Base-by-base conservation (phyloP, 345 rosid species). In the Populus davidiana region DNA sequence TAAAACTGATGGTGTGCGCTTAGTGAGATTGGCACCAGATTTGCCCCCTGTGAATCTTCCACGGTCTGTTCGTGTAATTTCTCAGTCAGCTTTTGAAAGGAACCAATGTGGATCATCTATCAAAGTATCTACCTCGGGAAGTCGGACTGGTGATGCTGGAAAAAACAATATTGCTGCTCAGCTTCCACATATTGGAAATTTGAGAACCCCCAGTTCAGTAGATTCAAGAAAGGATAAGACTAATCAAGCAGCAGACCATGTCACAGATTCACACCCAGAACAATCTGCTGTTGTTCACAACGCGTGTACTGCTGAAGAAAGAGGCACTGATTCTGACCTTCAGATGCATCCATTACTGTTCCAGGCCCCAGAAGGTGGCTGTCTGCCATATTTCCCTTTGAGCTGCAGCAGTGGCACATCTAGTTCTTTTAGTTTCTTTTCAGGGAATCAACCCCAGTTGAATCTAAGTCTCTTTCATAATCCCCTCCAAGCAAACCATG, bases 41-140 rank as follows among this genome's bases (percentile, higher is more conserved):
- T 82, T 96, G 78, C 98, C 99, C 63, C 94, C 94, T 4, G 91
- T 96, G 75, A 92, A 92, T 89, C 99, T 96, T 85, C 99, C 97
- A 54, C 90, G 91, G 27, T 86, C 97, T 44, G 97, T 91, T 73
- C 93, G 94, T 83, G 88, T 96, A 67, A 87, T 96, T 82, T 85
- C 99, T 1, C 89, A 87, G 82, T 81, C 95, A 77, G 89, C 85
- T 82, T 87, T 91, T 72, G 80, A 81, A 70, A 87, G 76, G 81
- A 77, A 81, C 76, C 88, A 83, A 56, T 61, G 81, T 79, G 88
- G 84, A 71, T 76, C 79, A 47, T 81, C 86, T 79, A 68, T 77
- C 23, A 82, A 74, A 81, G 75, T 80, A 75, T 69, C 82, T 75
- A 61, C 79, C 27, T 77, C 64, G 20, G 86, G 80, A 71, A 73